Base-by-base conservation (phyloP, 192 early-diverging fungal genomes). In the Coemansia sp. region DNA sequence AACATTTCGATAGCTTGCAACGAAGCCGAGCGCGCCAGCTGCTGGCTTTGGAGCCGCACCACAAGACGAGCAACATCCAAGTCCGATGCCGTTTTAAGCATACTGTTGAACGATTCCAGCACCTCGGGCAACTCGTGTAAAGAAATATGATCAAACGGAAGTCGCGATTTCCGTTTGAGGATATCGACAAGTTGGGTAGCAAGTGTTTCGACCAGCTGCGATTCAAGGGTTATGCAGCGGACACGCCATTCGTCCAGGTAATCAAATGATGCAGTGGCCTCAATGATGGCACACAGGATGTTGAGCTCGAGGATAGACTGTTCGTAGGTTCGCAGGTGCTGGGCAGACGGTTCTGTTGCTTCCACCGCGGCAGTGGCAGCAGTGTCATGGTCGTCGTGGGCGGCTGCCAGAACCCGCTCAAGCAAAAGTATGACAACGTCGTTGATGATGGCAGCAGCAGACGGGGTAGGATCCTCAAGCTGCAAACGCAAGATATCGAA, bases 271-370 rank as follows among this genome's bases (percentile, higher is more conserved):
- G 11, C 23, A 0, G 64, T 23, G 0, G 58, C 34, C 8, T 63
- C 61, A 2, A 49, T 55, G 7, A 69, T 40, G 2, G 66, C 57
- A 7, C 43, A 41, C 42, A 67, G n/a, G 3, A 79, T 42, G 32
- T 79, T 79, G 20, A 70, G 71, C 65, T 70, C 68, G 23, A 79
- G 68, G 22, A 79, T 60, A 0, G 63, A 33, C 38, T 61, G 64
- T 38, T 79, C 76, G 38, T 79, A 79, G 5, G 23, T 15, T 4
- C 43, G 65, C 54, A 71, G 45, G n/a, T 34, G 22, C n/a, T 17
- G 23, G 49, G 49, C 8, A 11, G 49, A 25, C 3, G 49, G 1
- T 22, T 22, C 23, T 52, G 49, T 25, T 8, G 1, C 7, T 40
- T 20, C 22, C 20, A 52, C 3, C 2, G 49, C 49, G 13, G 4